Conservation (phyloP, 208 protist genomes). For the Trypanosoma vivax region DNA sequence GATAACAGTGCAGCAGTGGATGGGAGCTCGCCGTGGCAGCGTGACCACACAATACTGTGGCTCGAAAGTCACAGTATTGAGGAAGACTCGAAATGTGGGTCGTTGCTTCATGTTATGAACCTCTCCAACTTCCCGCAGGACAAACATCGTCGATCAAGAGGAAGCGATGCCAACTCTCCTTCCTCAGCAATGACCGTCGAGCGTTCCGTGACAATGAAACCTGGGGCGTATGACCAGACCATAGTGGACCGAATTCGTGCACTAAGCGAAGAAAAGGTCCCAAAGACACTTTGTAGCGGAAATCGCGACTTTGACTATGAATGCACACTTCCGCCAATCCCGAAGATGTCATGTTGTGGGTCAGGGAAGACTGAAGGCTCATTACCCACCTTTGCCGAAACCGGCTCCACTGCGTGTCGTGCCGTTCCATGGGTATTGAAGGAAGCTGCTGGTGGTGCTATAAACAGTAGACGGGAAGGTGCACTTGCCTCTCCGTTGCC, state of each 20-base stretch:
- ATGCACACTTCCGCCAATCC: no score
- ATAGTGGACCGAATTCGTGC: conserved; percentile 7
- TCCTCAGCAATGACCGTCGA: not conserved
- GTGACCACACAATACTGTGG: not conserved
- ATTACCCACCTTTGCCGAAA: not conserved
- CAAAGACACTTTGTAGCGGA: not conserved
- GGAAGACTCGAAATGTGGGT: not conserved
- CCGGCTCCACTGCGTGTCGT: not conserved
- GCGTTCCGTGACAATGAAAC: conserved; percentile 1
- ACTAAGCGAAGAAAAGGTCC: not conserved
- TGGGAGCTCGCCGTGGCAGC: not conserved
- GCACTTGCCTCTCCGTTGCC: conserved; percentile 6
- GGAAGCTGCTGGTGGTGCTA: conserved; percentile 15
- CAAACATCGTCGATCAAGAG: not conserved
- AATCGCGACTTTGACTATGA: no score
- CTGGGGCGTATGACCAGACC: conserved; percentile 16
- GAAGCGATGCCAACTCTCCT: not conserved
- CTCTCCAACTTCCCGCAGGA: not conserved
- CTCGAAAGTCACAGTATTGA: not conserved
- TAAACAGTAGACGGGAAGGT: conserved; percentile 5
- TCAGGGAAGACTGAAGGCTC: no score
- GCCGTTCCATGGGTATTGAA: conserved; percentile 26
- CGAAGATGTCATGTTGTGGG: no score
- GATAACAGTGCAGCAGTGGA: no score
- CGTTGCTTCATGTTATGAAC: not conserved